A percentile compares a stretch with the other conserved stretches of the same genome.
Conservation (phyloP, 495 filamentous ascomycete genomes). For the Penicillium desertorum region DNA sequence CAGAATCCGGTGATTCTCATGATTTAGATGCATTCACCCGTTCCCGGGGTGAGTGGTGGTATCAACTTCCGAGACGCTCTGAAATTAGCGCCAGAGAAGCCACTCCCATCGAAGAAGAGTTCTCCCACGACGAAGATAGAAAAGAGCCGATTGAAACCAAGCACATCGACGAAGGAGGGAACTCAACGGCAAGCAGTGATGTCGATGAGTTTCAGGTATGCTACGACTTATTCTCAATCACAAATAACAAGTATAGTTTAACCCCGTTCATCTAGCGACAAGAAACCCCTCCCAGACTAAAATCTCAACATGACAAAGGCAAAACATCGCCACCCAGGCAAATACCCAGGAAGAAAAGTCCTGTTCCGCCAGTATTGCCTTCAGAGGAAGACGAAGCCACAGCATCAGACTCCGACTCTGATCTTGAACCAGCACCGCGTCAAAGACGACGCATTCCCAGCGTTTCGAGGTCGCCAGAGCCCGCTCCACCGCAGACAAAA, state of each 20-base stretch:
- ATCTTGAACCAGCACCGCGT: slow-evolving; percentile 12
- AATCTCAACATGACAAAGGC: slow-evolving; percentile 9
- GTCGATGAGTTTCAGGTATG: slow-evolving; percentile 44
- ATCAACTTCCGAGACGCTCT: slow-evolving; percentile 20
- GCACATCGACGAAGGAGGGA: slow-evolving; percentile 18
- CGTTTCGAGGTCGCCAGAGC: slow-evolving; percentile 10
- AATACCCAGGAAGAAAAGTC: slow-evolving; percentile 11
- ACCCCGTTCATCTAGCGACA: slow-evolving; percentile 32
- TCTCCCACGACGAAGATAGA: not conserved
- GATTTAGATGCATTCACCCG: slow-evolving; percentile 17
- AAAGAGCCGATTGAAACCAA: not conserved
- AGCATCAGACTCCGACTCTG: slow-evolving; percentile 25
- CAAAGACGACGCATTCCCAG: slow-evolving; percentile 4
- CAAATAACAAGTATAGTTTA: not conserved
- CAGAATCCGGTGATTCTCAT: slow-evolving; percentile 5
- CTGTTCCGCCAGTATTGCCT: slow-evolving; percentile 4
- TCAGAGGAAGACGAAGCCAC: slow-evolving; percentile 15
- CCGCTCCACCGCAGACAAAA: not conserved
- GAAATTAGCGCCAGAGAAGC: slow-evolving; percentile 6
- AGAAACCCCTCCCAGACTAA: slow-evolving; percentile 39
- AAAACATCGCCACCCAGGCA: not conserved
- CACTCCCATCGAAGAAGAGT: slow-evolving; percentile 6
- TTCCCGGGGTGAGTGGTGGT: slow-evolving; percentile 44
- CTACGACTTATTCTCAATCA: not conserved
- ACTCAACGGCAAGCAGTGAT: slow-evolving; percentile 27